Conservation (phyloP, 352 stramenopile genomes). For the Phytophthora palmivora region DNA sequence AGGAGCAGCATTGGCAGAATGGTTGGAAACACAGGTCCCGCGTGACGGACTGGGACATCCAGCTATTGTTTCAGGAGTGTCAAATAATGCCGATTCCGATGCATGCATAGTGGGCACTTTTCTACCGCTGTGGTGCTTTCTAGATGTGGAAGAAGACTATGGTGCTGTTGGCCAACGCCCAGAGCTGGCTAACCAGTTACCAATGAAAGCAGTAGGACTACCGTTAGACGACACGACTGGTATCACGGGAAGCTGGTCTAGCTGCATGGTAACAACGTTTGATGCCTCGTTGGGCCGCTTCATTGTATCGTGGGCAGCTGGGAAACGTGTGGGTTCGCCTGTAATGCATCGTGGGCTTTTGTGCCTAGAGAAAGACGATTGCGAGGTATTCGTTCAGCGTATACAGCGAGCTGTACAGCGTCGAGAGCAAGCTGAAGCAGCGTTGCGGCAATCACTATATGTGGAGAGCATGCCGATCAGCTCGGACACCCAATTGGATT, state of each 20-base stretch:
- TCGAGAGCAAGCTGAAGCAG: slow-evolving; percentile 64
- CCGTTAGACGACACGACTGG: slow-evolving; percentile 66
- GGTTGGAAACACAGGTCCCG: slow-evolving; percentile 53
- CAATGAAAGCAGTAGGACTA: slow-evolving; percentile 71
- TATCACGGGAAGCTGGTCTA: slow-evolving; percentile 70
- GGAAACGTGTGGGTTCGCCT: slow-evolving; percentile 73
- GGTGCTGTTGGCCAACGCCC: slow-evolving; percentile 6
- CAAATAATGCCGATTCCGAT: slow-evolving; percentile 17
- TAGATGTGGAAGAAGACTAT: slow-evolving; percentile 56
- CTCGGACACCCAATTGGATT: slow-evolving; percentile 69
- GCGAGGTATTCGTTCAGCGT: slow-evolving; percentile 51
- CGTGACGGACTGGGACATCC: slow-evolving; percentile 57
- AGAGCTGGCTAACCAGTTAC: slow-evolving; percentile 37
- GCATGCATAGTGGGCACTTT: slow-evolving; percentile 56
- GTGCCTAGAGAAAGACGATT: slow-evolving; percentile 68
- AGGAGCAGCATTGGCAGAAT: slow-evolving; percentile 45
- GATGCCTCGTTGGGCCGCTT: slow-evolving; percentile 54
- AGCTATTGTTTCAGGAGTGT: slow-evolving; percentile 30
- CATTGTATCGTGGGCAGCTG: slow-evolving; percentile 78
- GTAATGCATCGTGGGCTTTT: slow-evolving; percentile 69
- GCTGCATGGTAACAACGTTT: slow-evolving; percentile 78
- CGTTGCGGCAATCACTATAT: slow-evolving; percentile 70
- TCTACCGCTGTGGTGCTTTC: slow-evolving; percentile 77
- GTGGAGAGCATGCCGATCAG: slow-evolving; percentile 83
- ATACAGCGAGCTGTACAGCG: slow-evolving; percentile 51